These are phyloP conservation scores for Globisporangium spinosum DNA, from an alignment of 352 stramenopile species.

Conservation along the genomic window DNA sequence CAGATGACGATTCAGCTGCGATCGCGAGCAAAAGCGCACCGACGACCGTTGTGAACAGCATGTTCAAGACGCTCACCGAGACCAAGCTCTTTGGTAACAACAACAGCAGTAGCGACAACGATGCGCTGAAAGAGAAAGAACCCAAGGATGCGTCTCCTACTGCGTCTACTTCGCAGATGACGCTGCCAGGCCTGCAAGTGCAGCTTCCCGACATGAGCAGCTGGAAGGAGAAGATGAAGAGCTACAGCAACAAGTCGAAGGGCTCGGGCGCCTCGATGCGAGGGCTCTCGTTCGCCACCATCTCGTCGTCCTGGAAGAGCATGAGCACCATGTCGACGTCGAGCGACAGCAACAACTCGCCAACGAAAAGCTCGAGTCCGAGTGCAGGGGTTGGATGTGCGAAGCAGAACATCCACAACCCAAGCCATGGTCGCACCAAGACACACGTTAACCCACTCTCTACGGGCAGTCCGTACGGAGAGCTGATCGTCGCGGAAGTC, in stretches of 20 bases:
- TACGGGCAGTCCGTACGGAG: conserved; percentile 52
- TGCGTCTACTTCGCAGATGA: conserved; percentile 16
- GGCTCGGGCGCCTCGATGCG: conserved; percentile 27
- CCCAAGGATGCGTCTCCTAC: conserved; percentile 12
- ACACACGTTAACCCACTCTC: conserved; percentile 24
- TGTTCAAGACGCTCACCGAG: conserved; percentile 38
- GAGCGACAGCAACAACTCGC: conserved; percentile 16
- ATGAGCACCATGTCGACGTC: conserved; percentile 19
- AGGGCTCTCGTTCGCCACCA: conserved; percentile 38
- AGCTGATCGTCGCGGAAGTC: conserved; percentile 64
- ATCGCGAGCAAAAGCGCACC: conserved; percentile 7
- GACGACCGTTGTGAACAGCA: conserved; percentile 25
- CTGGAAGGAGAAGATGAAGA: conserved; percentile 50
- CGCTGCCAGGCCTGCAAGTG: conserved; percentile 22
- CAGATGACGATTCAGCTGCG: not conserved
- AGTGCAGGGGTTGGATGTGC: conserved; percentile 19
- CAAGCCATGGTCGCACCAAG: conserved; percentile 22
- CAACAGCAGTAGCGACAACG: not conserved
- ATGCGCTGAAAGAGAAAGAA: not conserved
- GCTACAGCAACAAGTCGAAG: conserved; percentile 22
- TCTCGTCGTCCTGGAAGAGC: conserved; percentile 54
- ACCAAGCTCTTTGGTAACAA: conserved; percentile 21
- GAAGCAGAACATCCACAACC: conserved; percentile 53
- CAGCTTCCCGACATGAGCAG: conserved; percentile 33
- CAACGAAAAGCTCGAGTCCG: conserved; percentile 8